Evolutionary conservation across 2,329 filamentous ascomycete species (phyloP).

Genomic region (Magnaporthiopsis incrustans): DNA sequence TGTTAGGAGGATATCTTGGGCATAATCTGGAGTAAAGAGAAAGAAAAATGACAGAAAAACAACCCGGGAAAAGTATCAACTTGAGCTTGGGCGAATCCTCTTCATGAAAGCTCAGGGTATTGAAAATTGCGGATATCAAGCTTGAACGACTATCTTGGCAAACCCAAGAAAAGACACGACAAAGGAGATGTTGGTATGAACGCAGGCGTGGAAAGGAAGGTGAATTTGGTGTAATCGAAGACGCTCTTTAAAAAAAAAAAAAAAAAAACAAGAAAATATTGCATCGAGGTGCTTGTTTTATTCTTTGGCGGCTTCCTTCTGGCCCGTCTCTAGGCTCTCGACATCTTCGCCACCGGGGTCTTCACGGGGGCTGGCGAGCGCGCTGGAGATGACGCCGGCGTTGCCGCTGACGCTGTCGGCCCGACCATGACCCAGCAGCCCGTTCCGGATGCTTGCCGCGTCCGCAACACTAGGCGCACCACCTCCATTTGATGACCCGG

Average conservation of each 20-base stretch:
- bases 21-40: not conserved
- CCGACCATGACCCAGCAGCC: conserved; percentile 65
- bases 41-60: conserved; percentile 7
- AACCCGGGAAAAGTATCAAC: conserved; percentile 1
- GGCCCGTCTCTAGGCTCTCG: not conserved
- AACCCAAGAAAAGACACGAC: not conserved
- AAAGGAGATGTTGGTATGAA: not conserved
- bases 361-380: conserved; percentile 45
- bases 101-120: not conserved
- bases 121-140: not conserved
- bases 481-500: conserved; percentile 22
- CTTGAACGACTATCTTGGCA: not conserved
- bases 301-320: not conserved
- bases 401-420: conserved; percentile 78
- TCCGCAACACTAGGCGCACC: conserved; percentile 39
- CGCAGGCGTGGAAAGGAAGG: not conserved
- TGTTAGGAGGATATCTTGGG: not conserved
- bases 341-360: conserved; percentile 2
- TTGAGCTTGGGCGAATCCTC: not conserved
- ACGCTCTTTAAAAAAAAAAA: not conserved
- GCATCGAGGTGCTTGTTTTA: not conserved
- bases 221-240: not conserved
- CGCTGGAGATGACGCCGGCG: conserved; percentile 54
- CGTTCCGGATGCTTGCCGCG: conserved; percentile 71
- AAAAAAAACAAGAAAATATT: not conserved